These are phyloP conservation scores for Nicotiana knightiana DNA, from an alignment of 257 asterid genomes.

Conservation along the genomic window DNA sequence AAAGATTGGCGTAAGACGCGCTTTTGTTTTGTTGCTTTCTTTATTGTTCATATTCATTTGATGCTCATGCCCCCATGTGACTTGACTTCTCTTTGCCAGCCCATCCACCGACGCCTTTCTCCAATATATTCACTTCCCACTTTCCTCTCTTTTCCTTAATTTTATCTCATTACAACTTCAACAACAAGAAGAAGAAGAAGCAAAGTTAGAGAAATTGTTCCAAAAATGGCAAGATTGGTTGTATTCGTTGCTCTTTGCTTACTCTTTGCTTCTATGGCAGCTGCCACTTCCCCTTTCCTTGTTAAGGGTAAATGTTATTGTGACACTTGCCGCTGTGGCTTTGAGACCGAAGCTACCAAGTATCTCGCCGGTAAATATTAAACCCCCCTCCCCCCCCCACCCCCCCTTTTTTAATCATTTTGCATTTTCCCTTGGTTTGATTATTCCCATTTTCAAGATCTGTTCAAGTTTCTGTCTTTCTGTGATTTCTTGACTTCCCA, in stretches of 20 bases:
- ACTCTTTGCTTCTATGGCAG: constrained; percentile 30
- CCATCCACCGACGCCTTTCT: constrained; percentile 20
- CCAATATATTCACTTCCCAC: constrained; percentile 4
- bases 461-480: not conserved
- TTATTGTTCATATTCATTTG: not conserved
- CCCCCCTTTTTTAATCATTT: not conserved
- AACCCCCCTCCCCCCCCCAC: too few relatives aligned
- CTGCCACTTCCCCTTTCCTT: constrained; percentile 25
- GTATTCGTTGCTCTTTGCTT: constrained; percentile 32
- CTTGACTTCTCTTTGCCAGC: constrained; percentile 32
- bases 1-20: constrained; percentile 32
- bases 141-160: not conserved
- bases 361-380: constrained; percentile 35
- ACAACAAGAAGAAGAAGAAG: not conserved
- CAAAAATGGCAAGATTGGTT: constrained; percentile 45
- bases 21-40: constrained; percentile 12
- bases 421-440: not conserved
- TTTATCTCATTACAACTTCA: not conserved
- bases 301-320: constrained; percentile 51
- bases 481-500: not conserved
- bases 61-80: constrained; percentile 22
- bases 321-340: constrained; percentile 83
- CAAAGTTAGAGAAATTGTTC: not conserved
- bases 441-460: not conserved
- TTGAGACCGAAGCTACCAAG: constrained; percentile 47